Evolutionary conservation across 805 yeast species (phyloP), one percentile per base, ranked within the genome.

Genomic region (Candida railenensis): DNA sequence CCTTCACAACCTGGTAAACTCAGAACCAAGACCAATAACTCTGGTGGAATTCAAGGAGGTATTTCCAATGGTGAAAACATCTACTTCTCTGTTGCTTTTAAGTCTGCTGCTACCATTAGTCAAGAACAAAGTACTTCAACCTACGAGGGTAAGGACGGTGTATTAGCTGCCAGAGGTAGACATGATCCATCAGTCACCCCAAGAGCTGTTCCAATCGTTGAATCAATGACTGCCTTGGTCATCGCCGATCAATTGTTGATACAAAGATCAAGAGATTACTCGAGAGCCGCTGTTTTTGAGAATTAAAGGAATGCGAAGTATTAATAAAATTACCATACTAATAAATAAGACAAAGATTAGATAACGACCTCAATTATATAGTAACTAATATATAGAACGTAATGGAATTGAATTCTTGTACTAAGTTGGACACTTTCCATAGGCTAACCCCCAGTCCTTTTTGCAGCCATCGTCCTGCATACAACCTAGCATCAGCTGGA

Each of bases 171-270:
- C 32, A 85, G 92, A 66, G 99, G 99, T 47, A 87, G 99, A 78
- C 99, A 94, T 62, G 99, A 94, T 65, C 99, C 99, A 30, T 89
- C 91, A 60, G 99, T 94, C 46, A 96, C 96, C 18, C 99, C 99
- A 54, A 83, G 99, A 67, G 99, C 99, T 34, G 89, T 94, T 50
- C 98, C 99, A 44, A 94, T 94, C 60, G 98, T 94, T 25, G 99
- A 94, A 74, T 89, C 98, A 36, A 92, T 94, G 98, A 81, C 98
- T 42, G 94, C 97, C n/a, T 76, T 94, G 54, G 97, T 89, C 1
- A 69, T 92, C 52, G 92, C 92, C 37, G 99, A 94, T 66, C 83
- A 88, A 46, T 70, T 87, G 47, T 69, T 94, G 71, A 78, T 91
- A 40, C 99, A 92, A 71, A 85, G 87, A 66, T 76, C 96, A 28